Percentiles rank a stretch among this genome's conserved stretches.
Conservation (phyloP, 495 filamentous ascomycete species). For the Hypoxylon lenormandii region DNA sequence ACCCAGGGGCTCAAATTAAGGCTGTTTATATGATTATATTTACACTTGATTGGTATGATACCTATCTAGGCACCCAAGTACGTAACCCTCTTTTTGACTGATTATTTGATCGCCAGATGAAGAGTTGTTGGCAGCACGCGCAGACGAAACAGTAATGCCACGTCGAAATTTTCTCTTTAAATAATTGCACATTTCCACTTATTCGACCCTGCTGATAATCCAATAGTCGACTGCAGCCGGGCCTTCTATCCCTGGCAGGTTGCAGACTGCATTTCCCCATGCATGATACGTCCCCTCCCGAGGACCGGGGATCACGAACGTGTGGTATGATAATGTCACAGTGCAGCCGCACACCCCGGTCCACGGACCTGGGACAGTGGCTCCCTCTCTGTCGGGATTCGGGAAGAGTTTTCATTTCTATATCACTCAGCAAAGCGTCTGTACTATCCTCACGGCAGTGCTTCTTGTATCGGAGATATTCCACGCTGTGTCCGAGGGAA, state of each 20-base stretch:
- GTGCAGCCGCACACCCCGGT: constrained; percentile 1
- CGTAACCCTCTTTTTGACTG: too few species aligned
- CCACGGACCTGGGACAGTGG: background rate
- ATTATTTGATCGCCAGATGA: too few species aligned
- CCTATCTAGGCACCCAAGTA: too few species aligned
- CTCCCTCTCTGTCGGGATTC: background rate
- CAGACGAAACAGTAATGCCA: too few species aligned
- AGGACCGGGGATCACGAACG: background rate
- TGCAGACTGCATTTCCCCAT: constrained; percentile 3
- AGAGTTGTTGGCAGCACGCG: too few species aligned
- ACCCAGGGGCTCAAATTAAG: background rate
- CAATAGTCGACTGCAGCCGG: background rate
- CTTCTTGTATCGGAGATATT: background rate
- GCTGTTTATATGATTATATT: too few species aligned
- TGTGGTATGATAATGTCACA: background rate
- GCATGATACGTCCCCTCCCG: background rate
- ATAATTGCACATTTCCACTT: background rate
- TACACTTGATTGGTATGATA: too few species aligned
- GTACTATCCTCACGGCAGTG: background rate
- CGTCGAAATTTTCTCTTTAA: background rate
- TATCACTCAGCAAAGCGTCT: background rate
- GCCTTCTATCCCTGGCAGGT: background rate
- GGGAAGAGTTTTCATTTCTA: background rate
- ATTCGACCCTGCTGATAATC: background rate
- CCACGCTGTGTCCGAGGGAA: background rate